These are phyloP conservation scores for Epichloe typhina DNA, from an alignment of 2,329 filamentous ascomycete genomes.

Conservation along the genomic window DNA sequence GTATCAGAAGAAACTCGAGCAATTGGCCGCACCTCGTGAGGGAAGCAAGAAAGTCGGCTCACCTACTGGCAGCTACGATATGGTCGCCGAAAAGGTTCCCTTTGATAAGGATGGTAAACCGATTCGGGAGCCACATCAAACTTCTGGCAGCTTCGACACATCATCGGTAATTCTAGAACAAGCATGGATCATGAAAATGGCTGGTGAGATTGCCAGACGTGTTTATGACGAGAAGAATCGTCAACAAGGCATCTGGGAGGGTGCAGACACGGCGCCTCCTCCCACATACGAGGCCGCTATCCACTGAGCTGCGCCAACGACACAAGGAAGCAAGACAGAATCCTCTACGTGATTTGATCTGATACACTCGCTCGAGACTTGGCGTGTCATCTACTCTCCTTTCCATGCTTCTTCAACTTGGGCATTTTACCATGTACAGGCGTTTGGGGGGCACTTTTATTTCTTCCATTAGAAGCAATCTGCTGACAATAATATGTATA, in stretches of 20 bases:
- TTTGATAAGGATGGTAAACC: slow-evolving; percentile 17
- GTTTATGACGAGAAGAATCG: slow-evolving; percentile 75
- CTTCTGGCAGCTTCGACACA: slow-evolving; percentile 28
- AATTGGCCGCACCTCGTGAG: slow-evolving; percentile 12
- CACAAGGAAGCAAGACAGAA: not conserved
- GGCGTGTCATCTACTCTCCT: slow-evolving; percentile 1
- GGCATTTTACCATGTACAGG: slow-evolving; percentile 3
- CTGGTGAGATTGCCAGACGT: slow-evolving; percentile 74
- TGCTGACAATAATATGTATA: not conserved
- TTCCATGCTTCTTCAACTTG: slow-evolving; percentile 4
- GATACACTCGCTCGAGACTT: not conserved
- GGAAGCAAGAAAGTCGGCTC: slow-evolving; percentile 9
- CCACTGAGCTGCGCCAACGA: not conserved
- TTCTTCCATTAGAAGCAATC: slow-evolving; percentile 1
- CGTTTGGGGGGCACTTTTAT: not conserved
- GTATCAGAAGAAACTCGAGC: slow-evolving; percentile 12
- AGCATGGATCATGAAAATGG: slow-evolving; percentile 88
- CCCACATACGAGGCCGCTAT: slow-evolving; percentile 46
- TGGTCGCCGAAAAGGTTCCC: slow-evolving; percentile 12
- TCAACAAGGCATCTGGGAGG: slow-evolving; percentile 25
- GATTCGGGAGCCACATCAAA: slow-evolving; percentile 17
- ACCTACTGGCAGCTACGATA: not conserved
- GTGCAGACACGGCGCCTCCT: slow-evolving; percentile 43
- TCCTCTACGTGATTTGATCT: not conserved
- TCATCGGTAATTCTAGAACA: slow-evolving; percentile 57